phyloP scores from a whole-genome alignment of 164 flowering plant species.

The Chimonanthus praecox region DNA sequence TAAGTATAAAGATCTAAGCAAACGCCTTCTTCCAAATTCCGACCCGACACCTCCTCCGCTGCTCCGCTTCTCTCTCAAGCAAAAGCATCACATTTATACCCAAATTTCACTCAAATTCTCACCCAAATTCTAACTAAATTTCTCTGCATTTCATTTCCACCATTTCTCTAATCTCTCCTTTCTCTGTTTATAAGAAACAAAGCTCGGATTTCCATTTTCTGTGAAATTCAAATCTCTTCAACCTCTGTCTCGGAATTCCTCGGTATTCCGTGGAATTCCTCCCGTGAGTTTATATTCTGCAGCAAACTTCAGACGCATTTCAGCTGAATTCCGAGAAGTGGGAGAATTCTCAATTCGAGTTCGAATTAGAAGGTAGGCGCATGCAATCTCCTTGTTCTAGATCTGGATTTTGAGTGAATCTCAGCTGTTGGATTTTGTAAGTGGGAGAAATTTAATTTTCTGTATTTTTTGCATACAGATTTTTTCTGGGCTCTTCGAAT shows the following conservation, averaged over 20 bases:
- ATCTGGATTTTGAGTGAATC: not conserved
- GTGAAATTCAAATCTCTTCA: not conserved
- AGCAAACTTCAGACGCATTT: not conserved
- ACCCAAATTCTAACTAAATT: not conserved
- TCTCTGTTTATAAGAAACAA: not conserved
- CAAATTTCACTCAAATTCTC: not conserved
- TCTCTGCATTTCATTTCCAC: not conserved
- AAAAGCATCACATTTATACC: not conserved
- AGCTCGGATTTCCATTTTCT: not conserved
- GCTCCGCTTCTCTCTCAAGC: not conserved
- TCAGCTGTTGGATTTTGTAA: not conserved
- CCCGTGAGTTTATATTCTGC: not conserved
- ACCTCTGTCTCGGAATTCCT: too few relatives aligned
- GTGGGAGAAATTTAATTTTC: not conserved
- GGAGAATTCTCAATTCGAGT: not conserved
- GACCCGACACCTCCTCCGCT: slow-evolving; percentile 5
- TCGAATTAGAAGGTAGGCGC: not conserved
- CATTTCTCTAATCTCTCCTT: not conserved
- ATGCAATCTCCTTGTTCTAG: not conserved
- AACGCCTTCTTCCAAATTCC: not conserved
- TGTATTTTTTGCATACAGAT: not conserved
- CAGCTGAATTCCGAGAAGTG: not conserved
- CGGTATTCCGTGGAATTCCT: not conserved
- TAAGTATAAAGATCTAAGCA: not conserved
- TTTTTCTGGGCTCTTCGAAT: not conserved